Evolutionary conservation across 768 basidiomycete genomes (phyloP).

Genomic region (Cystofilobasidium ferigula): DNA sequence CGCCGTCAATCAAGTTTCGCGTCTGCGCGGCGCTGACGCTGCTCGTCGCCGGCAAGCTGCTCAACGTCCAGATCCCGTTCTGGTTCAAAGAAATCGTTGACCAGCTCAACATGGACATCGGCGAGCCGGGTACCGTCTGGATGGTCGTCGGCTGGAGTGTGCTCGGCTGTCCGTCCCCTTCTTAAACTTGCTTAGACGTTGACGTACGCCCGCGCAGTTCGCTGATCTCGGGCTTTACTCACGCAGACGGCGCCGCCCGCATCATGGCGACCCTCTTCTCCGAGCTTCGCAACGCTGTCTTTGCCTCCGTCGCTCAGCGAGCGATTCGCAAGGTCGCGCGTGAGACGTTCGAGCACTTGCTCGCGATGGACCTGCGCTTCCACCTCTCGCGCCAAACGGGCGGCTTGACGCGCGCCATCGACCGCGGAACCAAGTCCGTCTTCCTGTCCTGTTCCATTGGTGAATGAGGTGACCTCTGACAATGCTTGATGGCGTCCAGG

Average conservation of each 20-base stretch:
- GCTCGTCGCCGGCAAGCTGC: constrained; percentile 71
- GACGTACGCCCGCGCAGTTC: neutral
- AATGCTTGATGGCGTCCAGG: constrained; percentile 41
- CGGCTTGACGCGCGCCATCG: constrained; percentile 89
- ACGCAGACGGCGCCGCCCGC: constrained; percentile 74
- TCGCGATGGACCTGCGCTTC: constrained; percentile 81
- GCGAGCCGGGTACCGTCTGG: constrained; percentile 69
- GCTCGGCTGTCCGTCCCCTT: constrained; percentile 61
- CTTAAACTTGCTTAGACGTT: neutral
- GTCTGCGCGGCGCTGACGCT: constrained; percentile 73
- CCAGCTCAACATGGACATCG: constrained; percentile 70
- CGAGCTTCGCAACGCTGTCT: constrained; percentile 88
- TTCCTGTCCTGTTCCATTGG: neutral
- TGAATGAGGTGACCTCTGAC: neutral
- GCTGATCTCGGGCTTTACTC: neutral
- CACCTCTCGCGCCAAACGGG: constrained; percentile 90
- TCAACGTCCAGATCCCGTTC: constrained; percentile 97
- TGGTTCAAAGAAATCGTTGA: constrained; percentile 90
- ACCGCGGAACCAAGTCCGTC: constrained; percentile 86
- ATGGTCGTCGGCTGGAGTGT: constrained; percentile 80
- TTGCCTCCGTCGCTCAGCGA: constrained; percentile 87
- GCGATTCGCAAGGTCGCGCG: constrained; percentile 89
- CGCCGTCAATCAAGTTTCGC: constrained; percentile 67
- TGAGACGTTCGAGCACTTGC: constrained; percentile 88
- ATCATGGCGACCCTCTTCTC: constrained; percentile 80